Conservation (phyloP, 208 protist species). For the Trypanosoma lewisi region DNA sequence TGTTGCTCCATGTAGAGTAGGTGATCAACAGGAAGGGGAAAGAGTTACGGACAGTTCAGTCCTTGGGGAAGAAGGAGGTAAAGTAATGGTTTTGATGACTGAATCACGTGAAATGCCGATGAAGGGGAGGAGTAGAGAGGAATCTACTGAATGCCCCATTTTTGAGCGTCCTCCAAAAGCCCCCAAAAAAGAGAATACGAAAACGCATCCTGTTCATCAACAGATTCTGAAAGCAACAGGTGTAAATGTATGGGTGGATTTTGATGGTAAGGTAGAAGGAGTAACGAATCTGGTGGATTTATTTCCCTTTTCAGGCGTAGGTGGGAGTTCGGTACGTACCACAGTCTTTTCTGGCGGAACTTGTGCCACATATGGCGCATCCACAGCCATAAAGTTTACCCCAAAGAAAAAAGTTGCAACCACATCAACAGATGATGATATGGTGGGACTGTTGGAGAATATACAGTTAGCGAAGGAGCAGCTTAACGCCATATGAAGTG, state of each 20-base stretch:
- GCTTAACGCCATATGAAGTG: conserved; percentile 25
- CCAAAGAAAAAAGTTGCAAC: conserved; percentile 24
- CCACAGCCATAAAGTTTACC: conserved; percentile 52
- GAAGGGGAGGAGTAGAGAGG: conserved; percentile 5
- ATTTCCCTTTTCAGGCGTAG: conserved; percentile 44
- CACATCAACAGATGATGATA: conserved; percentile 54
- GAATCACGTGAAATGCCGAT: not conserved
- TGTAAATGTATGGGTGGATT: conserved; percentile 77
- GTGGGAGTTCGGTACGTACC: conserved; percentile 40
- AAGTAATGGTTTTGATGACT: conserved; percentile 25
- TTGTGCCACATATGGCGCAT: conserved; percentile 73
- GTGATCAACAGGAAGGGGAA: conserved; percentile 31
- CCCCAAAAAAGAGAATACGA: conserved; percentile 13
- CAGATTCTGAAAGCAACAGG: conserved; percentile 43
- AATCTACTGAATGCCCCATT: not conserved
- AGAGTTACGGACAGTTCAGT: conserved; percentile 47
- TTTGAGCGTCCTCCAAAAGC: conserved; percentile 11
- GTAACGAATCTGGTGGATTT: conserved; percentile 35
- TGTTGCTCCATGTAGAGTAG: conserved; percentile 3
- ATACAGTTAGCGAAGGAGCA: conserved; percentile 80
- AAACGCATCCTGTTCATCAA: conserved; percentile 1
- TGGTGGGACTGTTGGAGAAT: conserved; percentile 74
- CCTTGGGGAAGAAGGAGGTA: conserved; percentile 37
- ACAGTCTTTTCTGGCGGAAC: conserved; percentile 68
- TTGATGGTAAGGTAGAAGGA: conserved; percentile 23